Conservation (phyloP, 345 rosid genomes). For the Hibiscus trionum region DNA sequence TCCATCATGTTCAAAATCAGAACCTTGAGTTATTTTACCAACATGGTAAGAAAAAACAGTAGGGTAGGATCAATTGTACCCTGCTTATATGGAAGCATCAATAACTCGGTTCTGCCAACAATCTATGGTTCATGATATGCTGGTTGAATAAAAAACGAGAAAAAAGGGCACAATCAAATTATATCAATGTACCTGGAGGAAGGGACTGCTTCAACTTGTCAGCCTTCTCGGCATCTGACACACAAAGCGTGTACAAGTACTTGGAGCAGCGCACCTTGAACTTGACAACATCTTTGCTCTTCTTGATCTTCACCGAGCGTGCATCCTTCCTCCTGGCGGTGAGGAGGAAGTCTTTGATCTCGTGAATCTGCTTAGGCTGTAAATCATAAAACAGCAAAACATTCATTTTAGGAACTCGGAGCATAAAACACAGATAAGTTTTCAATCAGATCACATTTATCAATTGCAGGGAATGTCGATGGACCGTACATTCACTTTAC, state of each 20-base stretch:
- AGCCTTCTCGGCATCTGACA: constrained; percentile 81
- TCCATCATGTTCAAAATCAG: background rate
- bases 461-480: background rate
- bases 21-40: too few relatives aligned
- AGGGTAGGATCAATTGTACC: background rate
- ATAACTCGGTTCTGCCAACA: background rate
- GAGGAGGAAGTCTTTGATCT: constrained; percentile 92
- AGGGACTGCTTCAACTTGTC: constrained; percentile 95
- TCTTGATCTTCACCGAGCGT: constrained; percentile 84
- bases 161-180: too few relatives aligned
- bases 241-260: constrained; percentile 86
- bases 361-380: constrained; percentile 93
- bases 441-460: too few relatives aligned
- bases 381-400: background rate
- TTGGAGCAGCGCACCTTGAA: constrained; percentile 94
- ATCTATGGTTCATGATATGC: background rate
- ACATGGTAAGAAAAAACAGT: too few relatives aligned
- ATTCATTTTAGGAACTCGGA: background rate
- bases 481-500: background rate
- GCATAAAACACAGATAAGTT: background rate
- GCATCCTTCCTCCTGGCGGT: constrained; percentile 97
- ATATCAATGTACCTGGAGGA: constrained; percentile 92
- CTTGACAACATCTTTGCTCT: constrained; percentile 72
- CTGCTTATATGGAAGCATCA: too few relatives aligned
- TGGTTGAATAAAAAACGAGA: too few relatives aligned